Conservation (phyloP, 768 basidiomycete species). For the Pulveroboletus sp. region DNA sequence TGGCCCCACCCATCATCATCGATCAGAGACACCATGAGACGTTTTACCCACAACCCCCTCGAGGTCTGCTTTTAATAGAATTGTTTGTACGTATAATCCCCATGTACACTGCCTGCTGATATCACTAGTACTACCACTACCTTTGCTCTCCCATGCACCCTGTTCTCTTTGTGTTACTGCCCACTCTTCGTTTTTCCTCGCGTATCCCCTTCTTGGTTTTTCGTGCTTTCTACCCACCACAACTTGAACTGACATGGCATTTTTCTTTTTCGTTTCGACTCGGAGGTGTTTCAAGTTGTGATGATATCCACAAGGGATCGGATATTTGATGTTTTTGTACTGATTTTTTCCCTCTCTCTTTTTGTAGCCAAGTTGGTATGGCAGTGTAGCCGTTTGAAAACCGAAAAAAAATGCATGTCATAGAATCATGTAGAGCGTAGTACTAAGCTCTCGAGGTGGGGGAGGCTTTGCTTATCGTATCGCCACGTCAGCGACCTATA, state of each 20-base stretch:
- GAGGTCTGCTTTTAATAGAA: neutral
- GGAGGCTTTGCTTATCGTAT: no score
- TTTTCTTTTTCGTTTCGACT: neutral
- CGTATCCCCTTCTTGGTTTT: conserved; percentile 1
- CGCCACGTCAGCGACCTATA: no score
- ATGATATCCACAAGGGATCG: neutral
- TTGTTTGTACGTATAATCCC: conserved; percentile 10
- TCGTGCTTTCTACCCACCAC: neutral
- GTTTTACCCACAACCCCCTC: neutral
- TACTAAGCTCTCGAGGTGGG: no score
- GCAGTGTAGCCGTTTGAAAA: neutral
- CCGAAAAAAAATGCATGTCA: no score
- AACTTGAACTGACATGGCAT: no score
- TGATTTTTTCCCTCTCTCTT: neutral
- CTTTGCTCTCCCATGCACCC: neutral
- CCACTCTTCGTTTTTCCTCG: neutral
- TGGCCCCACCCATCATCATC: neutral
- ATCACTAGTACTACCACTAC: no score
- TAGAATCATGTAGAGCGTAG: no score
- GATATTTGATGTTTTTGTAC: neutral
- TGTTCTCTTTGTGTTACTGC: neutral
- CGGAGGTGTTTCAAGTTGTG: no score
- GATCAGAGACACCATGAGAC: conserved; percentile 5
- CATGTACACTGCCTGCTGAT: conserved; percentile 2
- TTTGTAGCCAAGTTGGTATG: neutral